Base-by-base conservation (phyloP, 2,329 filamentous ascomycete species). In the Sordariomycetes sp. region DNA sequence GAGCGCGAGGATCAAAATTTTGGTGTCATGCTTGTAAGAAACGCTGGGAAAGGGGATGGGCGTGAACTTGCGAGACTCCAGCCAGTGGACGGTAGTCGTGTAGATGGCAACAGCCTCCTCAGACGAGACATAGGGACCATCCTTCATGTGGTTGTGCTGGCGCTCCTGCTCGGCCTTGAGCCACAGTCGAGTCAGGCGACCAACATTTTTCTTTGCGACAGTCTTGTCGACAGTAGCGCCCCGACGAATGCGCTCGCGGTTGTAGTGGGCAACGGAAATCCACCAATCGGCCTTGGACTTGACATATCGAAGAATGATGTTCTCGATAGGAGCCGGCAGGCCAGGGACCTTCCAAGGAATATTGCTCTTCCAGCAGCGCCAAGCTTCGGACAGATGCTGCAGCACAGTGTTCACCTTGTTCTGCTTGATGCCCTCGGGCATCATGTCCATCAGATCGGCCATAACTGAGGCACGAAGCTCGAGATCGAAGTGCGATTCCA, bases 251-350 rank as follows among this genome's bases (percentile, higher is more conserved):
- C 92, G 83, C 65, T 98, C 92, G 49, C 92, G 83, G 55, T 98
- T 98, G 67, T 98, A 98, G 55, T 98, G 92, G 9, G 92, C 92
- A 21, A 98, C 93, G 16, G 88, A 96, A 40, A 98, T 90, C 92
- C 92, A 98, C 93, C 92, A 98, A 57, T 98, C 92, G 14, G 92
- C 92, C 69, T 98, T 98, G 46, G 87, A 90, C 69, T 98, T 98
- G 48, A 98, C 93, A 49, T 98, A 98, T 50, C 92, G 84, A 41
- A 98, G 70, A 50, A 98, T 98, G 48, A 98, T 94, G 53, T 96
- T 98, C 62, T 98, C 92, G 42, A 98, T 96, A 0, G 92, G 90
- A 11, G 93, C 93, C 26, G 92, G 92, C 40, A 98, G 63, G 24
- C 92, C 93, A 33, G 92, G 92, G 3, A 98, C 92, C 66, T 98